Conservation (phyloP, 2,329 filamentous ascomycete species). For the Venturia carpophila region DNA sequence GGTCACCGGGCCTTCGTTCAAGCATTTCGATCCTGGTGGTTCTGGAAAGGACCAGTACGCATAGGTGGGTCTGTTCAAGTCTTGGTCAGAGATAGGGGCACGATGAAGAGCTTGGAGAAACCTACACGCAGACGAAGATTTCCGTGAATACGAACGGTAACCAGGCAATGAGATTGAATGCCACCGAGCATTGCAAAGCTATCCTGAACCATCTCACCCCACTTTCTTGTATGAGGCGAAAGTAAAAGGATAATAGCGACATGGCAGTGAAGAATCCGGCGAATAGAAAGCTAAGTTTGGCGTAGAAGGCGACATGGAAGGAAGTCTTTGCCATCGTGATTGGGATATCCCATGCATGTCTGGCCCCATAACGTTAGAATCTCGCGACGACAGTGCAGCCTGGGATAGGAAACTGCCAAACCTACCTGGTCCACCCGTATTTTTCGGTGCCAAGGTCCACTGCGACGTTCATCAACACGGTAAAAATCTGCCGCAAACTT, state of each 20-base stretch:
- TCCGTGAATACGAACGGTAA: conserved; percentile 12
- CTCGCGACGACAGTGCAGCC: neutral
- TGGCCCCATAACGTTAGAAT: neutral
- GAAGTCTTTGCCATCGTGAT: conserved; percentile 8
- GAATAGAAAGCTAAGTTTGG: conserved; percentile 14
- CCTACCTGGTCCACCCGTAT: neutral
- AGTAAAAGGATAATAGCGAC: conserved; percentile 17
- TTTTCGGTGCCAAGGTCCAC: conserved; percentile 4
- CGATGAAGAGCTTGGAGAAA: neutral
- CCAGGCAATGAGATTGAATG: conserved; percentile 15
- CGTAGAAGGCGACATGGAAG: conserved; percentile 12
- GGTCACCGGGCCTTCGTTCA: conserved; percentile 14
- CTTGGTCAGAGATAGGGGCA: neutral
- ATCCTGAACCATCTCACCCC: conserved; percentile 1
- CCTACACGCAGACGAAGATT: conserved; percentile 17
- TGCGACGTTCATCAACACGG: neutral
- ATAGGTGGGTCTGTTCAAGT: conserved; percentile 1
- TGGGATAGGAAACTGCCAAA: neutral
- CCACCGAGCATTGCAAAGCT: conserved; percentile 10
- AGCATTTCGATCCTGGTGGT: conserved; percentile 11
- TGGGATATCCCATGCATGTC: conserved; percentile 16
- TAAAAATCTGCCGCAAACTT: neutral
- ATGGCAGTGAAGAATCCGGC: conserved; percentile 6
- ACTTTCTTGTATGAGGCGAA: conserved; percentile 14
- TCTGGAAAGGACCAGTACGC: conserved; percentile 12